These are phyloP conservation scores for Teratosphaeria viscida DNA, from an alignment of 2,329 filamentous ascomycete species.

Conservation along the genomic window DNA sequence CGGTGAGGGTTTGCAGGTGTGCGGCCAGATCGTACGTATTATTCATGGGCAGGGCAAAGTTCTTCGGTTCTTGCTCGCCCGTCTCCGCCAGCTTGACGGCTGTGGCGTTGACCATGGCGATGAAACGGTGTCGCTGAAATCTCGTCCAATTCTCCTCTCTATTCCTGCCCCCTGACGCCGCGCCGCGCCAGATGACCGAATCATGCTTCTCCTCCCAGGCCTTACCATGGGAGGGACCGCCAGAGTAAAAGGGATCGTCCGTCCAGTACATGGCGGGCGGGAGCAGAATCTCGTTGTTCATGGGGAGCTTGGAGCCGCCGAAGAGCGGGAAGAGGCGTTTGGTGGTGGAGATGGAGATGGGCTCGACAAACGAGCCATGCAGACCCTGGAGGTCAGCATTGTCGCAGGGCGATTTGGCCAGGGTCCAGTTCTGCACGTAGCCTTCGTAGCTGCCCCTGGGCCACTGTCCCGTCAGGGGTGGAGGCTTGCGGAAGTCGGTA, in stretches of 20 bases:
- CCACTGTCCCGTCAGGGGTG: conserved; percentile 21
- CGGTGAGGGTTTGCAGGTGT: not conserved
- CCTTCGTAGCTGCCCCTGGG: conserved; percentile 30
- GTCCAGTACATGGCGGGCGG: conserved; percentile 42
- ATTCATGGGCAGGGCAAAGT: conserved; percentile 30
- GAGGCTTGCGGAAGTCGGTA: conserved; percentile 29
- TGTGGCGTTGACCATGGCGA: conserved; percentile 61
- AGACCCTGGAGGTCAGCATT: conserved; percentile 35
- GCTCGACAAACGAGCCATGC: conserved; percentile 41
- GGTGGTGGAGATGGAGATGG: conserved; percentile 35
- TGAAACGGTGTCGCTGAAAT: conserved; percentile 66
- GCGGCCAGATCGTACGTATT: conserved; percentile 29
- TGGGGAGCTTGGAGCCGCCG: conserved; percentile 38
- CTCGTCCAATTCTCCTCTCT: conserved; percentile 52
- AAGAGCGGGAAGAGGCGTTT: conserved; percentile 39
- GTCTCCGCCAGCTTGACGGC: conserved; percentile 42
- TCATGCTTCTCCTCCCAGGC: conserved; percentile 34
- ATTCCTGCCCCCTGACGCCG: conserved; percentile 38
- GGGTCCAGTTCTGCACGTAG: conserved; percentile 39
- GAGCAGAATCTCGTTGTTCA: conserved; percentile 44
- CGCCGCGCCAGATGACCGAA: conserved; percentile 38
- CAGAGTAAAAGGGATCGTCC: conserved; percentile 33
- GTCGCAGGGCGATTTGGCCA: conserved; percentile 35
- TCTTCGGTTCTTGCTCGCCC: conserved; percentile 24
- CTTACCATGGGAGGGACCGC: conserved; percentile 28